These are phyloP conservation scores for Spiraea crenata DNA, from an alignment of 331 rosid species.

Conservation along the genomic window DNA sequence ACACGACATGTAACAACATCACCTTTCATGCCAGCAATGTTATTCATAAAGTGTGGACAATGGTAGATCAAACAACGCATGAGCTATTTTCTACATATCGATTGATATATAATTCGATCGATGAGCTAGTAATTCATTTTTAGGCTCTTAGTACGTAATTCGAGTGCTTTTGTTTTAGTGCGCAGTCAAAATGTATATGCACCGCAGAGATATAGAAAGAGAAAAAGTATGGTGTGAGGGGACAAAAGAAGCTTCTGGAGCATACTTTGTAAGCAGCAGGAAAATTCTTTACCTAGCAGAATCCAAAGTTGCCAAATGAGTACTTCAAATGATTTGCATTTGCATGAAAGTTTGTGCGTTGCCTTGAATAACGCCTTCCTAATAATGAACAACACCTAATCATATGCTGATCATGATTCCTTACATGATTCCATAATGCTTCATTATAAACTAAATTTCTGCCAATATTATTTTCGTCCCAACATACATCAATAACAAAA, in stretches of 20 bases:
- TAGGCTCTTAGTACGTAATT: neutral
- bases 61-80: too few relatives aligned
- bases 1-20: too few relatives aligned
- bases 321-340: conserved; percentile 36
- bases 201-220: neutral
- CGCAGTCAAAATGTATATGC: neutral
- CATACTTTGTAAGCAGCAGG: conserved; percentile 35
- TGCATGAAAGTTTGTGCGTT: conserved; percentile 51
- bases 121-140: too few relatives aligned
- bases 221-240: conserved; percentile 19
- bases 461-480: too few relatives aligned
- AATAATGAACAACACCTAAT: neutral
- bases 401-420: conserved; percentile 19
- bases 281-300: conserved; percentile 36
- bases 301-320: conserved; percentile 31
- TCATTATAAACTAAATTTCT: too few relatives aligned
- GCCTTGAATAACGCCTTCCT: conserved; percentile 20
- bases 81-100: too few relatives aligned
- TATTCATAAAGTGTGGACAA: too few relatives aligned
- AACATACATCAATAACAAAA: too few relatives aligned
- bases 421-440: neutral
- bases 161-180: conserved; percentile 23
- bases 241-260: conserved; percentile 68
- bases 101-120: too few relatives aligned
- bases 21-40: too few relatives aligned